phyloP scores from a whole-genome alignment of 495 filamentous ascomycete genomes.

The Neurospora sublineolata region DNA sequence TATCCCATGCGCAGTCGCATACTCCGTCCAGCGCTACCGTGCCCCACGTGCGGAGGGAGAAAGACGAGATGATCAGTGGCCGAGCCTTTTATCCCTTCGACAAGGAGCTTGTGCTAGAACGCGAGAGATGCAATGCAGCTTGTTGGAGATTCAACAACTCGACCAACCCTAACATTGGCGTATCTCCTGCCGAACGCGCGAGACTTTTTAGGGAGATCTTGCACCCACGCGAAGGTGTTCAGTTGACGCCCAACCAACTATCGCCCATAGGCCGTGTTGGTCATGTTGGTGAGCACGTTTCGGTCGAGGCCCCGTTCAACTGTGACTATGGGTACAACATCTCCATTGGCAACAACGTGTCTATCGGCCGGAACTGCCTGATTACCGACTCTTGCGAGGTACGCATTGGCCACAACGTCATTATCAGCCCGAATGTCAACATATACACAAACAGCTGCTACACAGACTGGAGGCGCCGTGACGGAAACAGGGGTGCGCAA shows the following conservation, averaged over 20 bases:
- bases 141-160: slow-evolving; percentile 85
- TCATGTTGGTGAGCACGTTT: slow-evolving; percentile 62
- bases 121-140: slow-evolving; percentile 74
- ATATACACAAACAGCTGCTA: slow-evolving; percentile 68
- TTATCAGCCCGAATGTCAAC: slow-evolving; percentile 77
- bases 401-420: slow-evolving; percentile 68
- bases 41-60: slow-evolving; percentile 47
- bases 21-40: slow-evolving; percentile 9
- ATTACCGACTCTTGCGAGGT: slow-evolving; percentile 69
- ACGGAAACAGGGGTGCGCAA: slow-evolving; percentile 62
- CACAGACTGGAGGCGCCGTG: slow-evolving; percentile 62
- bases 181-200: slow-evolving; percentile 67
- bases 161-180: slow-evolving; percentile 63
- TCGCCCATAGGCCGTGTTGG: slow-evolving; percentile 42
- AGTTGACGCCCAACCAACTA: slow-evolving; percentile 33
- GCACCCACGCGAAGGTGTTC: slow-evolving; percentile 38
- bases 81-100: slow-evolving; percentile 69
- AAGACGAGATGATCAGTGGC: slow-evolving; percentile 89
- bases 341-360: slow-evolving; percentile 72
- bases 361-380: slow-evolving; percentile 75
- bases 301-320: slow-evolving; percentile 80
- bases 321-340: slow-evolving; percentile 98
- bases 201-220: slow-evolving; percentile 68
- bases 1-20: slow-evolving; percentile 40
- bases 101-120: slow-evolving; percentile 68